Conservation (phyloP, 805 yeast genomes). For the Monosporozyma servazzii region DNA sequence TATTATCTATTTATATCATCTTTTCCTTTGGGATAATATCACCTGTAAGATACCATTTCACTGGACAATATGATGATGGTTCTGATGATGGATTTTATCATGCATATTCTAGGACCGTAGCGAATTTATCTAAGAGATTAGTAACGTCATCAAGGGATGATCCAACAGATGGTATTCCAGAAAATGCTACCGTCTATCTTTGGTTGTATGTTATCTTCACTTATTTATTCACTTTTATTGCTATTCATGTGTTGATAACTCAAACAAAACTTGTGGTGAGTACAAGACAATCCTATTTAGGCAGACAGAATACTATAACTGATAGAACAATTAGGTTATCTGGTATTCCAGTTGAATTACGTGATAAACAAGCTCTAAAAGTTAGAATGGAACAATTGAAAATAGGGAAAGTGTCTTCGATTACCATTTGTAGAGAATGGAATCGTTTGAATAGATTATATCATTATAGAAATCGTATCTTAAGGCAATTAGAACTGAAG, state of each 20-base stretch:
- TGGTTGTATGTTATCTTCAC: conserved; percentile 89
- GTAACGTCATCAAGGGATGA: conserved; percentile 19
- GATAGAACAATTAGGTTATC: conserved; percentile 83
- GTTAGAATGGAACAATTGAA: conserved; percentile 69
- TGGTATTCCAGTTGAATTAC: conserved; percentile 77
- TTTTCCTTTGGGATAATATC: conserved; percentile 70
- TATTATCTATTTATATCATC: conserved; percentile 53
- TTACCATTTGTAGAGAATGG: conserved; percentile 87
- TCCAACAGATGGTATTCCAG: conserved; percentile 24
- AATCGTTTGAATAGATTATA: conserved; percentile 57
- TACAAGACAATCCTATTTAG: conserved; percentile 73
- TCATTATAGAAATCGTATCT: conserved; percentile 43
- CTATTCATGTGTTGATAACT: conserved; percentile 49
- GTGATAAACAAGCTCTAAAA: conserved; percentile 61
- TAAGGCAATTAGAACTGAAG: conserved; percentile 52
- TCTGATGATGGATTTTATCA: conserved; percentile 27
- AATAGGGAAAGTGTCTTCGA: conserved; percentile 69
- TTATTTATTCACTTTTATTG: conserved; percentile 67
- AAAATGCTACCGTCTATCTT: conserved; percentile 43
- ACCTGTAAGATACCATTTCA: conserved; percentile 74
- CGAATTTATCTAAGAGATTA: conserved; percentile 2
- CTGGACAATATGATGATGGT: conserved; percentile 68
- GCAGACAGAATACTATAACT: conserved; percentile 79
- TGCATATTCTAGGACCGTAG: not conserved
- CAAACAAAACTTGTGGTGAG: conserved; percentile 68